A percentile compares a stretch with the other conserved stretches of the same genome.
Evolutionary conservation across 768 basidiomycete species (phyloP).

Genomic region (Lyophyllum atratum): DNA sequence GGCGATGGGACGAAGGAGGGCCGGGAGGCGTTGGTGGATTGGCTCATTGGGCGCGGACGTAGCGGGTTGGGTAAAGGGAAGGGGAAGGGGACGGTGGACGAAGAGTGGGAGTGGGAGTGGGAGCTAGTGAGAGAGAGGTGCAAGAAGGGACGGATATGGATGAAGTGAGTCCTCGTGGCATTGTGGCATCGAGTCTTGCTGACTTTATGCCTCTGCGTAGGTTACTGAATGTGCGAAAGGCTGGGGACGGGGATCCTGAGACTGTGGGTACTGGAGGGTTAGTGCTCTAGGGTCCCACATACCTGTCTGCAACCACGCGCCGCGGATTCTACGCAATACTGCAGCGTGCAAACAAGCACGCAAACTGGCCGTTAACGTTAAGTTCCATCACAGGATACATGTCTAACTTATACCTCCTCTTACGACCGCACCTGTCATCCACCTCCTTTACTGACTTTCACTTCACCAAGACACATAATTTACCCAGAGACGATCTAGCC

Average conservation of each 20-base stretch:
- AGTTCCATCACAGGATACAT: background rate
- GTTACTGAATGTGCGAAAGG: background rate
- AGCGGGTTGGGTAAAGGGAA: conserved; percentile 62
- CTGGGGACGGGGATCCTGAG: background rate
- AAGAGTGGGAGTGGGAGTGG: conserved; percentile 26
- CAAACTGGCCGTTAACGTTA: no score
- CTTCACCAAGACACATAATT: background rate
- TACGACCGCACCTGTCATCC: conserved; percentile 4
- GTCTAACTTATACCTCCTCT: background rate
- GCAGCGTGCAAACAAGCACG: no score
- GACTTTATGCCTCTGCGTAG: background rate
- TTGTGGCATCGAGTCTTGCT: background rate
- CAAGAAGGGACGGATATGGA: conserved; percentile 11
- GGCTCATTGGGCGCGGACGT: conserved; percentile 39
- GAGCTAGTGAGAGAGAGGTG: conserved; percentile 15
- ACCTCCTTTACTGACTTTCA: background rate
- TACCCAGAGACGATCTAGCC: background rate
- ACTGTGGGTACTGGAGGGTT: background rate
- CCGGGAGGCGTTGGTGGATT: conserved; percentile 60
- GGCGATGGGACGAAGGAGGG: conserved; percentile 57
- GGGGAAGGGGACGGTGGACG: conserved; percentile 67
- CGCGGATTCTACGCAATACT: background rate
- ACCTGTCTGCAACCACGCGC: background rate
- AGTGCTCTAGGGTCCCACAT: background rate
- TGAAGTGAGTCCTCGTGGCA: conserved; percentile 4